These are phyloP conservation scores for Endothia cerciana DNA, from an alignment of 2,329 filamentous ascomycete genomes.

Conservation along the genomic window DNA sequence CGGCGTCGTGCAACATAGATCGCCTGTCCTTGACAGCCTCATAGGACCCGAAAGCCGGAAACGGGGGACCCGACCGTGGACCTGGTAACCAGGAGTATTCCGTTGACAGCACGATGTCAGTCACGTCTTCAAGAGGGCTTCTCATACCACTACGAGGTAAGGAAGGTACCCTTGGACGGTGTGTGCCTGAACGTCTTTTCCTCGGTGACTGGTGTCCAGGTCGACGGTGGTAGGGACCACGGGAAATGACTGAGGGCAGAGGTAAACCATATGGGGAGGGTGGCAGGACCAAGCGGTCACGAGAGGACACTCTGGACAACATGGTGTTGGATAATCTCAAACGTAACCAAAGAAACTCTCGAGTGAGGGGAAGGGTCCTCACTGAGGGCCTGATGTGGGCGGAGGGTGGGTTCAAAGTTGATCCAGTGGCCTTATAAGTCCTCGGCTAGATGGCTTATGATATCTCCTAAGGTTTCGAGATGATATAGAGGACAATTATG, in stretches of 20 bases:
- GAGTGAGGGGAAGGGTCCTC: not conserved
- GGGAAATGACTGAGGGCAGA: not conserved
- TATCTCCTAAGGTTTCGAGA: constrained; percentile 18
- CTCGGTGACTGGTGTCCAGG: not conserved
- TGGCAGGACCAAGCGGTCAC: constrained; percentile 5
- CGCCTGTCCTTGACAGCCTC: not conserved
- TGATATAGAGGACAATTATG: constrained; percentile 10
- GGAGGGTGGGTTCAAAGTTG: not conserved
- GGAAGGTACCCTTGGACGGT: not conserved
- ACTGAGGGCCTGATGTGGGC: not conserved
- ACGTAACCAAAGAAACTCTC: not conserved
- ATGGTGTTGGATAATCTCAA: not conserved
- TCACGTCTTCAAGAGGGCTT: constrained; percentile 15
- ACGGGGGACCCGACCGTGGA: not conserved
- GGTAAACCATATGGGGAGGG: constrained; percentile 1
- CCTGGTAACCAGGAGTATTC: constrained; percentile 12
- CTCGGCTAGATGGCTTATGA: constrained; percentile 11
- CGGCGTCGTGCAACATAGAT: not conserved
- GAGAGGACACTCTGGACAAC: not conserved
- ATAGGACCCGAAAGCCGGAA: not conserved
- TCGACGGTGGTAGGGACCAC: not conserved
- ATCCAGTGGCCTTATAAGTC: constrained; percentile 17
- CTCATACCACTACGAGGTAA: not conserved
- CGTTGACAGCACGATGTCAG: constrained; percentile 18
- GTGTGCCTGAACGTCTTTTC: not conserved